Base-by-base conservation (phyloP, 305 asterid genomes). In the Coffea humblotiana region DNA sequence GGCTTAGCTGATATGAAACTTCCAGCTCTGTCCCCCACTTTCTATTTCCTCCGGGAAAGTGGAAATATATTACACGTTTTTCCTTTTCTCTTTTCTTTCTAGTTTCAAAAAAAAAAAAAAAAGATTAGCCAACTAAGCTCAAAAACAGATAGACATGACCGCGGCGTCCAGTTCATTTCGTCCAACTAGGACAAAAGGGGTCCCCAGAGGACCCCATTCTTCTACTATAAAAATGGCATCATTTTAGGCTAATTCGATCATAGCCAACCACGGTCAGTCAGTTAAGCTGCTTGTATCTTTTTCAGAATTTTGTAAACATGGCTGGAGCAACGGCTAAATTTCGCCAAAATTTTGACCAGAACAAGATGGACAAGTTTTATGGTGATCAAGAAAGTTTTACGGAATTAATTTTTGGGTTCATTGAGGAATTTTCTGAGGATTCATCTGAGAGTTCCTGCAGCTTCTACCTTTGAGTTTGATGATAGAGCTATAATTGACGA, bases 361-460 rank as follows among this genome's bases (percentile, higher is more conserved):
- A 69, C 32, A 52, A 27, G 29, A 54, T 80, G 76, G 77, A n/a
- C 68, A 60, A n/a, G 35, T 67, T 74, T 74, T 54, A 80, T 74
- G 47, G 74, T 71, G 69, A 75, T 54, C 76, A 40, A 45, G 80
- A 80, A 48, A 63, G 35, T 56, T 47, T 35, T 18, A 67, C 68
- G 2, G 89, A 86, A 14, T 63, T 84, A 64, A 83, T 81, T 8
- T 84, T 88, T 32, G 88, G 83, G 60, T 82, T 86, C 64, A 77
- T 82, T 32, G 83, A 84, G 16, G 88, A 86, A 81, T 80, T 78
- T 12, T 82, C 49, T 15, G 52, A 58, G 1, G 71, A 65, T 75
- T 67, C 85, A 40, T 72, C 77, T 8, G 49, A 54, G 13, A 67
- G 54, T 12, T 83, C 74, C 8, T 70, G 18, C 58, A 13, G 0